These are phyloP conservation scores for Hypsizygus ulmarius DNA, from an alignment of 1,284 basidiomycete genomes.

Conservation along the genomic window DNA sequence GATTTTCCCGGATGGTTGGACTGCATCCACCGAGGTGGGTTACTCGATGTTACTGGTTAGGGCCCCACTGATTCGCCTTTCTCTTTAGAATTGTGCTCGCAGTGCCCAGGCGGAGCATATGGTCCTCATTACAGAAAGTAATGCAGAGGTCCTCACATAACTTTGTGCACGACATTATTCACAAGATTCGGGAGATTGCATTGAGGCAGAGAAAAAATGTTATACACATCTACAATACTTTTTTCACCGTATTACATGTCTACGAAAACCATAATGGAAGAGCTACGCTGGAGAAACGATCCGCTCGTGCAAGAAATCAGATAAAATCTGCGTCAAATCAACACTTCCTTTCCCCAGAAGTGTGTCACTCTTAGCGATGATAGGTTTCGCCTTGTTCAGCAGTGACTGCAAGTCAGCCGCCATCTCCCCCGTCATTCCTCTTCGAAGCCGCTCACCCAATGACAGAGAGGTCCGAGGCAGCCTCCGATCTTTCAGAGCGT, in stretches of 20 bases:
- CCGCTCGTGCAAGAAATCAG: slow-evolving; percentile 63
- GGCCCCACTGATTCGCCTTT: slow-evolving; percentile 1
- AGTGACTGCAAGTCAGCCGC: slow-evolving; percentile 67
- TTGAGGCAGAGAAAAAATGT: neutral
- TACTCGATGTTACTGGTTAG: neutral
- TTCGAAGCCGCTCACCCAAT: slow-evolving; percentile 60
- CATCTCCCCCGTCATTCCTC: slow-evolving; percentile 79
- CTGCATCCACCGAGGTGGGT: slow-evolving; percentile 74
- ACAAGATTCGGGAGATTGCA: slow-evolving; percentile 25
- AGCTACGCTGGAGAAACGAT: slow-evolving; percentile 27
- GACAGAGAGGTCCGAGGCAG: slow-evolving; percentile 45
- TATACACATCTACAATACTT: neutral
- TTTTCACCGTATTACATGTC: neutral
- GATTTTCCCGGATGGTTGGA: slow-evolving; percentile 90
- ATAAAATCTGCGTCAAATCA: slow-evolving; percentile 58
- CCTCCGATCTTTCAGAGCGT: slow-evolving; percentile 41
- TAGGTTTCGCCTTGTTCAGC: slow-evolving; percentile 59
- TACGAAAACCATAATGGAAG: neutral
- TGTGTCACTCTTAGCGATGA: slow-evolving; percentile 53
- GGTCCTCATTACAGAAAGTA: slow-evolving; percentile 76
- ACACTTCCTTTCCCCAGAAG: slow-evolving; percentile 40
- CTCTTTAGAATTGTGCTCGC: slow-evolving; percentile 63
- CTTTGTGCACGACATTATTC: slow-evolving; percentile 13
- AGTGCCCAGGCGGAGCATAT: slow-evolving; percentile 87
- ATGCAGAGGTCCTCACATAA: slow-evolving; percentile 44